Evolutionary conservation across 139 green algal species (phyloP), one percentile per base, ranked within the genome.

Genomic region (Choricystis sp.): DNA sequence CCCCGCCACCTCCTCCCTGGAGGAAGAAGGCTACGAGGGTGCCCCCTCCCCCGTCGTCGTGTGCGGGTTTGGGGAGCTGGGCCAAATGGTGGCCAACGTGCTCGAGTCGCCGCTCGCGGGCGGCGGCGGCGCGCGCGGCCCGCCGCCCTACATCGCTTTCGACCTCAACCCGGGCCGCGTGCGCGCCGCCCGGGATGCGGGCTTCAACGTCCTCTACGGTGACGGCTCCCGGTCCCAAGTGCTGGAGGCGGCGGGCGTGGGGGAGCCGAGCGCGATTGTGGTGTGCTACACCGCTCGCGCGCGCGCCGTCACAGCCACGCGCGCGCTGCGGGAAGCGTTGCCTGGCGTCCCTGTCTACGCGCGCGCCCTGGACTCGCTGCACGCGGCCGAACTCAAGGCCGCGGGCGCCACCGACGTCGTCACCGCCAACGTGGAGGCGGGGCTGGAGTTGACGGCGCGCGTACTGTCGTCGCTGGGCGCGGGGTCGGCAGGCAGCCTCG

Each of bases 51-150:
- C 86, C 2, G 72, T 93, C 3, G 73, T 93, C 56, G 84, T 93
- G 29, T 76, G 83, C 61, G 85, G 84, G 29, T 94, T 94, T 79
- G 81, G 80, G 19, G 84, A 82, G 58, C 70, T 91, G 57, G 84
- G 77, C 21, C 85, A 94, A 71, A 72, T 87, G 63, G 66, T 96
- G 59, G 89, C 81, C 31, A 94, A 92, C 77, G 85, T 96, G 76
- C 71, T 96, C 68, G 75, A 83, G 23, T 75, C 63, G 25, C 85
- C 86, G 3, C 48, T 94, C 26, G 56, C 68, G 22, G 58, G 61
- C 25, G 26, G 1, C 58, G 74, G 49, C 69, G 61, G 61, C 19
- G 52, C 30, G 57, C 62, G 31, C 56, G 25, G 56, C 61, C 30
- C 60, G 19, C 57, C 74, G 29, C 61, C 78, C 25, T 96, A 95